phyloP scores from a whole-genome alignment of 148 eudicot genomes.

The Nepenthes gracilis region DNA sequence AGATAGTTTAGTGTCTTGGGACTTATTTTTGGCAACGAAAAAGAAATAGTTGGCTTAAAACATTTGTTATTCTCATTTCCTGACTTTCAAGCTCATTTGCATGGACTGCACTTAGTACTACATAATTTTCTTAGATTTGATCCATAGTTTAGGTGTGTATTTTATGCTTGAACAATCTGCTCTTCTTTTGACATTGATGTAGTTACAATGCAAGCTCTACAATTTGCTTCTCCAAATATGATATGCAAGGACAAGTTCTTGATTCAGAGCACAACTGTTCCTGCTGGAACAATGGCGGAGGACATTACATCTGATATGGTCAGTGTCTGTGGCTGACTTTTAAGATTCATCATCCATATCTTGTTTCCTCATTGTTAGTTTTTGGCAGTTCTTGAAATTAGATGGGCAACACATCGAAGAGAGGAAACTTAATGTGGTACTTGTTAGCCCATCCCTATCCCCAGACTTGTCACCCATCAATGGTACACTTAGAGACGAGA shows the following conservation, averaged over 20 bases:
- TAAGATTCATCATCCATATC: background rate
- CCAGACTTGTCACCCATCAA: constrained; percentile 39
- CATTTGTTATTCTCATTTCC: too few relatives aligned
- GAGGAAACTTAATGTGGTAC: constrained; percentile 66
- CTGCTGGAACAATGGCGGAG: constrained; percentile 58
- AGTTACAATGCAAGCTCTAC: constrained; percentile 91
- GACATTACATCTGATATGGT: constrained; percentile 71
- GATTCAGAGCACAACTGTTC: constrained; percentile 72
- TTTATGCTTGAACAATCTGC: background rate
- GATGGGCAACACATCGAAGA: constrained; percentile 55
- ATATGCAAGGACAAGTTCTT: constrained; percentile 93
- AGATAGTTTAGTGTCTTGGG: too few relatives aligned
- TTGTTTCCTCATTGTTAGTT: constrained; percentile 8
- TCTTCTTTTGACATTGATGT: constrained; percentile 7
- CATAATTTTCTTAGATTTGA: background rate
- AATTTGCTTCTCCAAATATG: constrained; percentile 50
- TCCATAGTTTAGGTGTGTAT: background rate
- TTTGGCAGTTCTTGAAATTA: constrained; percentile 48
- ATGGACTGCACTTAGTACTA: background rate
- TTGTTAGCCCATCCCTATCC: constrained; percentile 42
- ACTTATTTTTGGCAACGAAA: too few relatives aligned
- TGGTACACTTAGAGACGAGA: constrained; percentile 24
- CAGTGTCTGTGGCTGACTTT: constrained; percentile 5
- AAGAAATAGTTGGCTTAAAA: too few relatives aligned
- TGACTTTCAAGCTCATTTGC: too few relatives aligned